Conservation (phyloP, 2,329 filamentous ascomycete genomes). For the Monilinia polystroma region DNA sequence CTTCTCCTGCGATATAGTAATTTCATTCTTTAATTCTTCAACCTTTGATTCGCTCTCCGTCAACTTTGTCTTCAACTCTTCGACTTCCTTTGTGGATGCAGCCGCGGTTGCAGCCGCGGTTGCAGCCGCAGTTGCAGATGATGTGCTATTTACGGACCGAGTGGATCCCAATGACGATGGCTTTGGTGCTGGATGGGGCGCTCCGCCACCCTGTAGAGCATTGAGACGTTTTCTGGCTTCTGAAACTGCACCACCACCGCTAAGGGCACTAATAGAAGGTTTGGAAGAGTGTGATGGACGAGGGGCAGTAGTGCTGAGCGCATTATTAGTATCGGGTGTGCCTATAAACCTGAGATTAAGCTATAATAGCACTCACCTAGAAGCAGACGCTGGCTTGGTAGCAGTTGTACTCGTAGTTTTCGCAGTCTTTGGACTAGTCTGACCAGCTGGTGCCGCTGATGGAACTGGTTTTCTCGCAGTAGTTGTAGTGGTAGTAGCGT, state of each 20-base stretch:
- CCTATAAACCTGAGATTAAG: not conserved
- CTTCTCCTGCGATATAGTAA: constrained; percentile 55
- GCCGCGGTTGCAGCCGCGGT: not conserved
- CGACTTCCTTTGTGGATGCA: constrained; percentile 41
- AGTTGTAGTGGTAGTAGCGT: constrained; percentile 29
- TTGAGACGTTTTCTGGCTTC: constrained; percentile 60
- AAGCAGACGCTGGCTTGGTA: constrained; percentile 37
- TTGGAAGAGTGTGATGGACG: constrained; percentile 40
- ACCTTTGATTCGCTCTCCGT: constrained; percentile 58
- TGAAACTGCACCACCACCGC: constrained; percentile 43
- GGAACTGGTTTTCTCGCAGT: constrained; percentile 39
- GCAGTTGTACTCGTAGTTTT: constrained; percentile 43
- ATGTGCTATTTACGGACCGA: constrained; percentile 40
- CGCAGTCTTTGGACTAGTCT: constrained; percentile 41
- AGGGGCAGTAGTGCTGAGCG: constrained; percentile 41
- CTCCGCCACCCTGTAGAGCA: constrained; percentile 43
- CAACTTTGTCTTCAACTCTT: constrained; percentile 60
- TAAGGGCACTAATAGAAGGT: constrained; percentile 34
- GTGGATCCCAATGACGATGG: constrained; percentile 32
- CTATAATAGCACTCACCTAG: constrained; percentile 25
- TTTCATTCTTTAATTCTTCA: constrained; percentile 55
- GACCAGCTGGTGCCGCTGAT: constrained; percentile 22
- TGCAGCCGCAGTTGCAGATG: constrained; percentile 20
- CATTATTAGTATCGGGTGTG: not conserved
- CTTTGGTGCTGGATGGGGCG: constrained; percentile 43